A percentile compares a stretch with the other conserved stretches of the same genome.
These are phyloP conservation scores for Arthrinium phaeospermum DNA, from an alignment of 2,329 filamentous ascomycete species.

Conservation along the genomic window DNA sequence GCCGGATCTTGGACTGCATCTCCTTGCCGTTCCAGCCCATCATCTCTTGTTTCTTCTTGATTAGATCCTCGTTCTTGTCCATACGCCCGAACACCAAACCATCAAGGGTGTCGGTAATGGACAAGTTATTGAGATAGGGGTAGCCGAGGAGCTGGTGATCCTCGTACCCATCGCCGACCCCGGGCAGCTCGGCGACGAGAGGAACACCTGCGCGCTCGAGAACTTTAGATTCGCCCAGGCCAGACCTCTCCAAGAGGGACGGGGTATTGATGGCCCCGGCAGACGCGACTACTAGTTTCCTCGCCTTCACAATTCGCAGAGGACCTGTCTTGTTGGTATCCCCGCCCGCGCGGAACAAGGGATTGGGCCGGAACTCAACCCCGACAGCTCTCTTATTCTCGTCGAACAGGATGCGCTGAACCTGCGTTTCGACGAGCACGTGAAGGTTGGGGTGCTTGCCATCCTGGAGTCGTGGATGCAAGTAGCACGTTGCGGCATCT, in stretches of 20 bases:
- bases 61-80: slow-evolving; percentile 38
- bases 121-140: slow-evolving; percentile 54
- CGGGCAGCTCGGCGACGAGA: slow-evolving; percentile 54
- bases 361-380: slow-evolving; percentile 55
- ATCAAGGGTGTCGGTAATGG: slow-evolving; percentile 50
- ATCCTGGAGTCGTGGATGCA: slow-evolving; percentile 35
- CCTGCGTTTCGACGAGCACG: slow-evolving; percentile 37
- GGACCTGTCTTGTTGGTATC: slow-evolving; percentile 27
- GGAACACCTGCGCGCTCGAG: slow-evolving; percentile 50
- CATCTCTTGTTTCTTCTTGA: slow-evolving; percentile 55
- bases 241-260: slow-evolving; percentile 65
- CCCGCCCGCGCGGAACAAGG: slow-evolving; percentile 41
- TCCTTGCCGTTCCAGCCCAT: slow-evolving; percentile 51
- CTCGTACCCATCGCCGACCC: slow-evolving; percentile 58
- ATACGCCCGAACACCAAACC: slow-evolving; percentile 37
- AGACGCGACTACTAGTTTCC: slow-evolving; percentile 58
- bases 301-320: slow-evolving; percentile 49
- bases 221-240: slow-evolving; percentile 59
- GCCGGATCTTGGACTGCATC: slow-evolving; percentile 51
- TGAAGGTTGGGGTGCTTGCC: slow-evolving; percentile 37
- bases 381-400: slow-evolving; percentile 50
- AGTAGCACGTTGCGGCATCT: slow-evolving; percentile 34
- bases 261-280: slow-evolving; percentile 60
- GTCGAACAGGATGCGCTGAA: slow-evolving; percentile 58
- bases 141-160: slow-evolving; percentile 57